Percentiles rank a stretch among this genome's conserved stretches.
Evolutionary conservation across 2,329 filamentous ascomycete genomes (phyloP).

Genomic region (Penicillium freii): DNA sequence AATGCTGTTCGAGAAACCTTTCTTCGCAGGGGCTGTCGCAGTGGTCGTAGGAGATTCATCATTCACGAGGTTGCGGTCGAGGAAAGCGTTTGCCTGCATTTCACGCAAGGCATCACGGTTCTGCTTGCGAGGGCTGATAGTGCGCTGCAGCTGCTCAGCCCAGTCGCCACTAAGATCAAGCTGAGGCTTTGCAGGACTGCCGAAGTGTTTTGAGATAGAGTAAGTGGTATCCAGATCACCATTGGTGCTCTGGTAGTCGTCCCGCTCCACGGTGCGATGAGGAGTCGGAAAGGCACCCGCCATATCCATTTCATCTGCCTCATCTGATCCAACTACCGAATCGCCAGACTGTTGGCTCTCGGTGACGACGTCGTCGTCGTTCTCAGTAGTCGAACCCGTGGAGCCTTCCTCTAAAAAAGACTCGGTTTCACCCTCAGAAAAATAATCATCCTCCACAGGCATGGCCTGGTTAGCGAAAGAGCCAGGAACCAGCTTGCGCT

Average conservation of each 20-base stretch:
- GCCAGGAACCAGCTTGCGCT: conserved; percentile 64
- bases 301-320: conserved; percentile 77
- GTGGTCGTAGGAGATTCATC: conserved; percentile 35
- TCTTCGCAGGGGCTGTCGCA: conserved; percentile 38
- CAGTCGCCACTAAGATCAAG: conserved; percentile 73
- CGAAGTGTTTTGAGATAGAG: conserved; percentile 33
- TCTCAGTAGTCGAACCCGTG: conserved; percentile 71
- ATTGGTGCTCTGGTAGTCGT: conserved; percentile 50
- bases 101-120: conserved; percentile 71
- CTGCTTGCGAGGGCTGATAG: conserved; percentile 89
- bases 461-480: conserved; percentile 68
- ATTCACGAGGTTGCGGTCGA: conserved; percentile 42
- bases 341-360: conserved; percentile 57
- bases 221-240: conserved; percentile 50
- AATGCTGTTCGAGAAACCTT: conserved; percentile 81
- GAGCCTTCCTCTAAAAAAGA: conserved; percentile 95
- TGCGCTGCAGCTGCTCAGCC: conserved; percentile 90
- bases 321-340: conserved; percentile 61
- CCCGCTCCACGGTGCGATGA: conserved; percentile 74
- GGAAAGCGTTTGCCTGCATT: conserved; percentile 61
- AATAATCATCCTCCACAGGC: conserved; percentile 54
- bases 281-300: conserved; percentile 73
- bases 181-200: conserved; percentile 55
- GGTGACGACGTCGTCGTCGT: conserved; percentile 53
- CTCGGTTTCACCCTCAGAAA: conserved; percentile 46